Percentiles rank a stretch among this genome's conserved stretches.
These are phyloP conservation scores for Bryoerythrophyllum caledonicum DNA, from an alignment of 225 moss, liverwort and hornwort species.

Conservation along the genomic window DNA sequence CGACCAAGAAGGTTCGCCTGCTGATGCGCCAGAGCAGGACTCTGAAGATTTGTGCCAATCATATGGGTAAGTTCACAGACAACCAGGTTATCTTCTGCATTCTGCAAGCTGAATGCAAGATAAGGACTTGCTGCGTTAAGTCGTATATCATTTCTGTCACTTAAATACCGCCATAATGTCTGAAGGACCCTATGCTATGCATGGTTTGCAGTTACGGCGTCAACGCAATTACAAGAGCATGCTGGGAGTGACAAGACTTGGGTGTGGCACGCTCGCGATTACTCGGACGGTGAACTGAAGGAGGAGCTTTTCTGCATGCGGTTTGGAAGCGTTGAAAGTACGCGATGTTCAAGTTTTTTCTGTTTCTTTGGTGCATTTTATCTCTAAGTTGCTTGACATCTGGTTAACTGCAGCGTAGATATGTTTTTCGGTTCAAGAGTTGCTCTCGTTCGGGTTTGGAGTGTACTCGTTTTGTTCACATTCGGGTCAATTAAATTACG, in stretches of 20 bases:
- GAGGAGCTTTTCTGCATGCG: constrained; percentile 89
- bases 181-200: too few relatives aligned
- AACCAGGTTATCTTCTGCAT: too few relatives aligned
- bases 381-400: not conserved
- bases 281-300: constrained; percentile 86
- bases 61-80: constrained; percentile 53
- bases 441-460: not conserved
- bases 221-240: constrained; percentile 91
- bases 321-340: constrained; percentile 86
- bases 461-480: too few relatives aligned
- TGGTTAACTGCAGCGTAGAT: not conserved
- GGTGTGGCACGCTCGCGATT: constrained; percentile 97
- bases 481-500: not conserved
- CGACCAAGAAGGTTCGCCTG: constrained; percentile 72
- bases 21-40: constrained; percentile 97
- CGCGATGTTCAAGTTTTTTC: not conserved
- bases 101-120: too few relatives aligned
- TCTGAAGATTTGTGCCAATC: constrained; percentile 91
- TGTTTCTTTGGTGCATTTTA: not conserved
- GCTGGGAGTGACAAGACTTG: constrained; percentile 97
- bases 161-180: too few relatives aligned
- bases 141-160: too few relatives aligned
- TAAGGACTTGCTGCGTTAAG: too few relatives aligned
- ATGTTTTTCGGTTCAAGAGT: not conserved
- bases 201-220: constrained; percentile 59